Percentiles rank a stretch among this genome's conserved stretches.
Conservation (phyloP, 176 grass and related monocot genomes). For the Musa schizocarpa region DNA sequence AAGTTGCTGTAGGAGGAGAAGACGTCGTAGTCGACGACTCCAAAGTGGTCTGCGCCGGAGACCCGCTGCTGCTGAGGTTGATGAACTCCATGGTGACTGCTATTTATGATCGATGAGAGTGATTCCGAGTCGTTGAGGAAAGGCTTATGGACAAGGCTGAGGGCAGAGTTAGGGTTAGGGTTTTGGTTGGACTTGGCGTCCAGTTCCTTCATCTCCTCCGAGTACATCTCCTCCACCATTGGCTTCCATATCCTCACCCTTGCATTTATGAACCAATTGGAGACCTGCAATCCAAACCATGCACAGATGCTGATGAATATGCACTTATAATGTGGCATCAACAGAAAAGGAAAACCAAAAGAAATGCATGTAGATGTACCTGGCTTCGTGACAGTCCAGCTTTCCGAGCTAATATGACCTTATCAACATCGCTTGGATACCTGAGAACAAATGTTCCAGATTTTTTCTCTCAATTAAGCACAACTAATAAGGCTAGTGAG, state of each 20-base stretch:
- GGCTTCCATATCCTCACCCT: slow-evolving; percentile 90
- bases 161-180: neutral
- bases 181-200: slow-evolving; percentile 19
- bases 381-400: slow-evolving; percentile 71
- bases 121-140: slow-evolving; percentile 9
- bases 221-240: slow-evolving; percentile 88
- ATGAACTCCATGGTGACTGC: neutral
- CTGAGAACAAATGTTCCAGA: slow-evolving; percentile 20
- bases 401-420: slow-evolving; percentile 62
- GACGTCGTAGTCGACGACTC: neutral
- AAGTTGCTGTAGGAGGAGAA: slow-evolving; percentile 13
- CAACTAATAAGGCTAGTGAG: neutral
- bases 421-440: slow-evolving; percentile 76
- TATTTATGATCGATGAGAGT: slow-evolving; percentile 7
- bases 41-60: neutral
- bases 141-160: neutral
- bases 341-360: no score
- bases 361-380: slow-evolving; percentile 10
- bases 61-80: neutral
- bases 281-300: slow-evolving; percentile 31
- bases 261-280: slow-evolving; percentile 90
- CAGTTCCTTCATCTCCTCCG: slow-evolving; percentile 37
- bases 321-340: neutral
- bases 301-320: neutral
- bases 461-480: neutral